phyloP scores from a whole-genome alignment of 805 yeast genomes.

The Scheffersomyces lignosus region DNA sequence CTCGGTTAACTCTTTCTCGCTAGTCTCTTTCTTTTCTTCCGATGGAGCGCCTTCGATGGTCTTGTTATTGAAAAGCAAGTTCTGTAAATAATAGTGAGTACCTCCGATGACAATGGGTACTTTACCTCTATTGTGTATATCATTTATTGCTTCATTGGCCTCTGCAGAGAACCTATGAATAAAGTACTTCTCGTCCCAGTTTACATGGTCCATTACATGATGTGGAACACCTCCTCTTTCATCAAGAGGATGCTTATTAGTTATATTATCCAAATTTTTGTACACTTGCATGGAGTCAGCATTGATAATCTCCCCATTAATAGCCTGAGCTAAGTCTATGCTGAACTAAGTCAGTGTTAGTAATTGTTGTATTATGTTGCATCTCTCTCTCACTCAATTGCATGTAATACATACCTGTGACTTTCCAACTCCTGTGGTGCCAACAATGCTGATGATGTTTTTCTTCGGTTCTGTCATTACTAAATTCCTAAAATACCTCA shows the following conservation, averaged over 20 bases:
- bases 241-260: constrained; percentile 85
- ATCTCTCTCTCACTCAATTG: not conserved
- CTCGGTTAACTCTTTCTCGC: constrained; percentile 29
- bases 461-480: constrained; percentile 33
- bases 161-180: constrained; percentile 78
- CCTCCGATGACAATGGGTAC: constrained; percentile 93
- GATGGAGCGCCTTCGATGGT: constrained; percentile 45
- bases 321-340: constrained; percentile 71
- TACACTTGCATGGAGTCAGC: constrained; percentile 99
- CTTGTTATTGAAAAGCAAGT: constrained; percentile 68
- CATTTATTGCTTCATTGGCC: constrained; percentile 61
- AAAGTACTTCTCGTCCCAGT: constrained; percentile 78
- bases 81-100: constrained; percentile 89
- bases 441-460: constrained; percentile 66
- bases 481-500: constrained; percentile 19
- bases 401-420: constrained; percentile 54
- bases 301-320: constrained; percentile 87
- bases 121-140: constrained; percentile 66
- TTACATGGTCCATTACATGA: constrained; percentile 83
- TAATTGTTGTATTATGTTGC: not conserved
- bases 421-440: constrained; percentile 97
- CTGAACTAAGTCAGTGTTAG: constrained; percentile 48
- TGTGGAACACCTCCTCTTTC: constrained; percentile 79
- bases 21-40: constrained; percentile 9
- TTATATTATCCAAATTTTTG: constrained; percentile 65